A percentile compares a stretch with the other conserved stretches of the same genome.
Evolutionary conservation across 257 asterid species (phyloP).

Genomic region (Solanum chmielewskii): DNA sequence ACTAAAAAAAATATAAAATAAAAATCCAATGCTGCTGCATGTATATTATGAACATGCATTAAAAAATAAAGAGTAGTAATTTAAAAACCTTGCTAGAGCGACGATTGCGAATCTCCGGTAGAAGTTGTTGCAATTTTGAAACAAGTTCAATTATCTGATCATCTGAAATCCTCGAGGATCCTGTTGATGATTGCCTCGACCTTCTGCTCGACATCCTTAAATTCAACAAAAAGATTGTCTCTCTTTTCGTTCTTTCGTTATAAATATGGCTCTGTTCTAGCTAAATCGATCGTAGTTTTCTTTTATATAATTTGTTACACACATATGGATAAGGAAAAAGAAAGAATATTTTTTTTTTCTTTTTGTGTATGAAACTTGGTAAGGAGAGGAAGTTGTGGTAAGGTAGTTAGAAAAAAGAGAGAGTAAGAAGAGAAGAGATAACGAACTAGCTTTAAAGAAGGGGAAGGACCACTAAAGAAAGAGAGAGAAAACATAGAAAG

Average conservation of each 20-base stretch:
- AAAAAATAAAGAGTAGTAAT: not conserved
- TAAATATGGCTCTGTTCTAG: not conserved
- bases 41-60: not conserved
- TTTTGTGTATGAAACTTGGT: not conserved
- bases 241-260: not conserved
- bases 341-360: not conserved
- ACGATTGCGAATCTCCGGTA: constrained; percentile 31
- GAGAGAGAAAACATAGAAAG: constrained; percentile 7
- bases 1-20: not conserved
- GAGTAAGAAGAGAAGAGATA: not conserved
- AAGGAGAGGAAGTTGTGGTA: not conserved
- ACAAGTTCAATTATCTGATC: constrained; percentile 35
- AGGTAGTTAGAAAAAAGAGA: constrained; percentile 7
- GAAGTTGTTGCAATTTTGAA: constrained; percentile 32
- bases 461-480: constrained; percentile 15
- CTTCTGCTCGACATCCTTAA: constrained; percentile 30
- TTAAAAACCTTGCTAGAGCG: constrained; percentile 25
- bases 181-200: constrained; percentile 20
- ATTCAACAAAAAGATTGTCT: not conserved
- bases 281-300: not conserved
- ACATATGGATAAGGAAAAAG: not conserved
- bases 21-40: not conserved
- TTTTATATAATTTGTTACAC: not conserved
- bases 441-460: constrained; percentile 1
- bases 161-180: constrained; percentile 26